Base-by-base conservation (phyloP, 164 flowering plant species). In the Echeveria elegans region DNA sequence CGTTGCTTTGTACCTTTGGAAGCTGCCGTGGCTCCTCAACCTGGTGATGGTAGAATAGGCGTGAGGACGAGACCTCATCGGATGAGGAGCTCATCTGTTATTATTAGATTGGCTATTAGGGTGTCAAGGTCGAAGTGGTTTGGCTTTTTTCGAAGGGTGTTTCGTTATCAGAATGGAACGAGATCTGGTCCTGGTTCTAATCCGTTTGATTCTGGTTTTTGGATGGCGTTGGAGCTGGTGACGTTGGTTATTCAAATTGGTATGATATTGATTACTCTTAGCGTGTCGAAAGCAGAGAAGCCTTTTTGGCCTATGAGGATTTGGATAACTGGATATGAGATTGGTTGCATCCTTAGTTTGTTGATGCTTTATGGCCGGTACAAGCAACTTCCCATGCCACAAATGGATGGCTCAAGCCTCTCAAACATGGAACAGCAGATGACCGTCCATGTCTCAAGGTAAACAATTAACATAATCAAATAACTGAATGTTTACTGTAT, bases 281-380 rank as follows among this genome's bases (percentile, higher is more conserved):
- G 79, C 19, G 66, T 81, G 15, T 85, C 96, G 1, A 80, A 80
- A 68, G 73, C 48, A 23, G 97, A 94, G 80, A 85, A 63, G 40
- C 97, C 99, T 23, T 80, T 86, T 71, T 91, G 97, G 99, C 95
- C 95, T 47, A 78, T 94, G 84, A 82, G 96, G 60, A 67, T 84
- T 28, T 94, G 99, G 99, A 78, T 89, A 67, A 71, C 79, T 30
- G 96, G 95, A 19, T 94, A 94, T 75, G 84, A 82, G 71, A 41
- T 88, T 18, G 99, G 89, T 0, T 84, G 96, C 71, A 48, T 83
- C 26, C 78, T 89, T 36, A 84, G 86, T 68, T 67, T 91, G 70
- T 74, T 88, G 41, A 70, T 84, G 12, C 82, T 90, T n/a, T 86
- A 71, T 68, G 86, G 90, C 76, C 92, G 99, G 9, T 87, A 89